phyloP scores from a whole-genome alignment of 768 basidiomycete genomes.

The Xerocomus brunneocitrinus region DNA sequence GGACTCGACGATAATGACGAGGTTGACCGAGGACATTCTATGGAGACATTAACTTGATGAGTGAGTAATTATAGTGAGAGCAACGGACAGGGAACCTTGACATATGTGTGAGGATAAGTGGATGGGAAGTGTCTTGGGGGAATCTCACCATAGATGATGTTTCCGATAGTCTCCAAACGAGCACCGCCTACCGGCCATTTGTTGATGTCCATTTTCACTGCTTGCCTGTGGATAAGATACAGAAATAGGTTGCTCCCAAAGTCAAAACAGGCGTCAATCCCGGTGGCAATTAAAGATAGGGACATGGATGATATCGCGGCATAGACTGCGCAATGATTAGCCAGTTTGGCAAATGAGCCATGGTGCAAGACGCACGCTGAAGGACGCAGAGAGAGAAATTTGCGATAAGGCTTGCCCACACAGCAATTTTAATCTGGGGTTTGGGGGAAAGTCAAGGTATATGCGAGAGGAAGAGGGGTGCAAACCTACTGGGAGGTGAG shows the following conservation, averaged over 20 bases:
- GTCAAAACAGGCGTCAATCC: constrained; percentile 84
- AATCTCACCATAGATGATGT: constrained; percentile 70
- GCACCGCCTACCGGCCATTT: constrained; percentile 93
- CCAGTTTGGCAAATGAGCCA: background rate
- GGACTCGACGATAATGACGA: constrained; percentile 88
- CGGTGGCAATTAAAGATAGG: constrained; percentile 84
- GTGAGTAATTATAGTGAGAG: background rate
- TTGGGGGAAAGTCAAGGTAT: background rate
- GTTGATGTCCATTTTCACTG: constrained; percentile 64
- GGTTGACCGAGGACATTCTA: constrained; percentile 89
- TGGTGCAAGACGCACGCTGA: constrained; percentile 44
- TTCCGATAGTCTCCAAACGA: constrained; percentile 86
- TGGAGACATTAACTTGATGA: constrained; percentile 1
- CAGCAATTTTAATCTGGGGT: constrained; percentile 77
- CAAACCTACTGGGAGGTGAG: constrained; percentile 58
- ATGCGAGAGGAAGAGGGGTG: background rate
- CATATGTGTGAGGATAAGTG: constrained; percentile 2
- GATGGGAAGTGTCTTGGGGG: background rate
- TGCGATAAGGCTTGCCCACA: constrained; percentile 75
- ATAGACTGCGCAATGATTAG: constrained; percentile 57
- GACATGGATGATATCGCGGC: constrained; percentile 84
- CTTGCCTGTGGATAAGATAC: constrained; percentile 73
- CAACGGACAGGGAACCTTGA: constrained; percentile 45
- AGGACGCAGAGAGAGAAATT: constrained; percentile 71
- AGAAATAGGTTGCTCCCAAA: constrained; percentile 80